These are phyloP conservation scores for Candida peoriensis DNA, from an alignment of 805 yeast genomes.

Conservation along the genomic window DNA sequence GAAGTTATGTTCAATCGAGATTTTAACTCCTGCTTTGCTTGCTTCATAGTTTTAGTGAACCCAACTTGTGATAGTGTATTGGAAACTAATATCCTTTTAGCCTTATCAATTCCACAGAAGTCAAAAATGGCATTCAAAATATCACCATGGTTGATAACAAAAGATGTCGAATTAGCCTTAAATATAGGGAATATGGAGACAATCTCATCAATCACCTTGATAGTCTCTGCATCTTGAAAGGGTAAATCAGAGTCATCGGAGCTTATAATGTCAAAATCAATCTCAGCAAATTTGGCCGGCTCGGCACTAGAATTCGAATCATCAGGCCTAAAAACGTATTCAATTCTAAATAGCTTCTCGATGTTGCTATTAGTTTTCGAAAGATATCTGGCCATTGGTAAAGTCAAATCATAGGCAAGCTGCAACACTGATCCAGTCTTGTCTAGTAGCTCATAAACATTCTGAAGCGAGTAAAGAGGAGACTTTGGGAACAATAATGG, in stretches of 20 bases:
- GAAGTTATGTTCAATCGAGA: constrained; percentile 71
- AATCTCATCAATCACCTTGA: constrained; percentile 77
- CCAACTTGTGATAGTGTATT: constrained; percentile 75
- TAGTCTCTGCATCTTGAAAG: constrained; percentile 81
- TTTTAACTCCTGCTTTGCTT: constrained; percentile 48
- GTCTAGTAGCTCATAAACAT: constrained; percentile 77
- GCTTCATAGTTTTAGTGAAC: constrained; percentile 57
- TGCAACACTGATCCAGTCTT: constrained; percentile 84
- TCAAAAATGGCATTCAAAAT: constrained; percentile 71
- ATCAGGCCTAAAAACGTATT: constrained; percentile 74
- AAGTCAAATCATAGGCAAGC: constrained; percentile 81
- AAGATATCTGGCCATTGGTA: constrained; percentile 83
- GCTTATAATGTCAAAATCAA: constrained; percentile 74
- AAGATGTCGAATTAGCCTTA: constrained; percentile 45
- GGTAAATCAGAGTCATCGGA: constrained; percentile 41
- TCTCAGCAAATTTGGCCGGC: constrained; percentile 73
- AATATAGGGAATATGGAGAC: constrained; percentile 63
- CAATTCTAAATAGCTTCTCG: constrained; percentile 67
- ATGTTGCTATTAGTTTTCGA: constrained; percentile 55
- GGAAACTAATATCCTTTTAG: constrained; percentile 65
- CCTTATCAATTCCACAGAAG: constrained; percentile 75
- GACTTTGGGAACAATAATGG: constrained; percentile 78
- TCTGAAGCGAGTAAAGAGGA: constrained; percentile 59
- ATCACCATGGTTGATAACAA: constrained; percentile 77
- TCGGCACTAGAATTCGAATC: constrained; percentile 54